phyloP scores from a whole-genome alignment of 192 early-diverging fungal species.

The Coemansia sp. region DNA sequence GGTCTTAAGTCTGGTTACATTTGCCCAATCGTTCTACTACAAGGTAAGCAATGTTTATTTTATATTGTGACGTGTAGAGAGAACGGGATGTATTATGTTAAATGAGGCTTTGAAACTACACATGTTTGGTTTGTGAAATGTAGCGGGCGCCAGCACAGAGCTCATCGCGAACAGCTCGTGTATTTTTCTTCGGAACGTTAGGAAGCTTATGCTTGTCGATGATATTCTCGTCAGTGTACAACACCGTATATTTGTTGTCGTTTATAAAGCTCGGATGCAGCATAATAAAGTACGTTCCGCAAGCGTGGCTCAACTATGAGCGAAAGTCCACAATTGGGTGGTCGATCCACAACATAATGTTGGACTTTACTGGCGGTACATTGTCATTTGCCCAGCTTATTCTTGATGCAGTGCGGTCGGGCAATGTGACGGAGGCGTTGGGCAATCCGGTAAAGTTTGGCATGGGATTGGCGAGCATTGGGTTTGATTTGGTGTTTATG shows the following conservation, averaged over 20 bases:
- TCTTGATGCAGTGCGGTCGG: slow-evolving; percentile 64
- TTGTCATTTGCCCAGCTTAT: slow-evolving; percentile 76
- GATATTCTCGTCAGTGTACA: slow-evolving; percentile 37
- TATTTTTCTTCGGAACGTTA: slow-evolving; percentile 21
- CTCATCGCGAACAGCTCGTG: slow-evolving; percentile 11
- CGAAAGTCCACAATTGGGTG: slow-evolving; percentile 84
- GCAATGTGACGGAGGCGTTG: slow-evolving; percentile 56
- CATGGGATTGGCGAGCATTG: slow-evolving; percentile 74
- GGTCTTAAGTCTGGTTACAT: slow-evolving; percentile 58
- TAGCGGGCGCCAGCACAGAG: slow-evolving; percentile 21
- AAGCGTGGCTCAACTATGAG: slow-evolving; percentile 67
- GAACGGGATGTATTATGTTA: not conserved
- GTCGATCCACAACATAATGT: slow-evolving; percentile 84
- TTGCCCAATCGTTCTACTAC: slow-evolving; percentile 67
- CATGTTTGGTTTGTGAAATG: not conserved
- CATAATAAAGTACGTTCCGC: slow-evolving; percentile 80
- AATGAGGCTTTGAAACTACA: too few relatives aligned
- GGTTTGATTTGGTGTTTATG: slow-evolving; percentile 83
- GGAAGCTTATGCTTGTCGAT: slow-evolving; percentile 4
- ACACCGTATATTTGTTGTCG: slow-evolving; percentile 71
- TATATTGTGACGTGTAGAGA: not conserved
- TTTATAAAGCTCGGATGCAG: slow-evolving; percentile 77
- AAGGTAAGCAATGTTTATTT: slow-evolving; percentile 50
- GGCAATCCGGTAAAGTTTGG: slow-evolving; percentile 71
- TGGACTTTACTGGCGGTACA: slow-evolving; percentile 83